Evolutionary conservation across 768 basidiomycete genomes (phyloP).

Genomic region (Macrolepiota dolichaula): DNA sequence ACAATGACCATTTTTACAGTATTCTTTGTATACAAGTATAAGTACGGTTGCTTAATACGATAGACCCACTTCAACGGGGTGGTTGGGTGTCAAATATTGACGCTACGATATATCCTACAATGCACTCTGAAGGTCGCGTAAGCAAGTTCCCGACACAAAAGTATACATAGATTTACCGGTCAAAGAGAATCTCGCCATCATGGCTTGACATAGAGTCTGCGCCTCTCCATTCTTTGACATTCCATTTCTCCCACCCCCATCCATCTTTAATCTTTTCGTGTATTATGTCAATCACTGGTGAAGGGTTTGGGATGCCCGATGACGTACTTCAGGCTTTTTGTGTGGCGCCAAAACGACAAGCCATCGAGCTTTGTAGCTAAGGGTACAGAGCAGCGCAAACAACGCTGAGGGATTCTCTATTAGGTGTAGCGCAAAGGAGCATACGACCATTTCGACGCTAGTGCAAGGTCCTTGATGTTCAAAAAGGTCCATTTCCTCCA

Average conservation of each 20-base stretch:
- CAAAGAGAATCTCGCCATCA: slow-evolving; percentile 43
- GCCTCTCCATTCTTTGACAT: slow-evolving; percentile 41
- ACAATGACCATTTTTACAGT: slow-evolving; percentile 17
- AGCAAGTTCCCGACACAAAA: background rate
- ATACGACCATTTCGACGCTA: slow-evolving; percentile 58
- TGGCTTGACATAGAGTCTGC: slow-evolving; percentile 36
- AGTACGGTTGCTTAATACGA: background rate
- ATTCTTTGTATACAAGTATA: background rate
- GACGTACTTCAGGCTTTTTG: slow-evolving; percentile 67
- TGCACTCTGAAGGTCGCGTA: slow-evolving; percentile 35
- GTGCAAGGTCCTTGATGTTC: background rate
- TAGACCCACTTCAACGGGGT: background rate
- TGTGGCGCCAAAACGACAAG: slow-evolving; percentile 70
- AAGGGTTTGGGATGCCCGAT: background rate
- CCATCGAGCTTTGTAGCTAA: slow-evolving; percentile 61
- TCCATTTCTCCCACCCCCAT: slow-evolving; percentile 68
- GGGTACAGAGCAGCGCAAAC: slow-evolving; percentile 61
- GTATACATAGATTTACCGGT: slow-evolving; percentile 31
- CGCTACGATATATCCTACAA: slow-evolving; percentile 49
- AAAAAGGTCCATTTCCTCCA: background rate
- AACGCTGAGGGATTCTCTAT: slow-evolving; percentile 57
- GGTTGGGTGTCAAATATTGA: slow-evolving; percentile 24
- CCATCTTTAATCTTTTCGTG: slow-evolving; percentile 53
- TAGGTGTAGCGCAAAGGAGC: slow-evolving; percentile 75
- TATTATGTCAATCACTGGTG: background rate